Conservation (phyloP, 768 basidiomycete species). For the Pleurotus pulmonarius region DNA sequence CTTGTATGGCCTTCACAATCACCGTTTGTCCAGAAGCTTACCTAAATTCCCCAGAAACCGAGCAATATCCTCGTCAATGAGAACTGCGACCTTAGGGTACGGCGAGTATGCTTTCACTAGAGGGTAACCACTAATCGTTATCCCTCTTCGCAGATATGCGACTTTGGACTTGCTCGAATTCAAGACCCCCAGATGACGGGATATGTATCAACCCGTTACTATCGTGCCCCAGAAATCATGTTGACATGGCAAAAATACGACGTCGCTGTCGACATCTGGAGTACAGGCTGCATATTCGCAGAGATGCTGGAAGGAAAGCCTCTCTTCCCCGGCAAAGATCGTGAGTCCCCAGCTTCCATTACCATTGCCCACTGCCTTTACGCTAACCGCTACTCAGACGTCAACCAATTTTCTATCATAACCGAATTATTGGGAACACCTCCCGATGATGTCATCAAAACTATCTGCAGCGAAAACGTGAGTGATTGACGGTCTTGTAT, state of each 20-base stretch:
- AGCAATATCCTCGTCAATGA: constrained; percentile 99
- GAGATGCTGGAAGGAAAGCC: constrained; percentile 99
- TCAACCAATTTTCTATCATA: constrained; percentile 99
- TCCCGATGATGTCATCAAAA: constrained; percentile 98
- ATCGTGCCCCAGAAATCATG: constrained; percentile 99
- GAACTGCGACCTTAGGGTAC: constrained; percentile 96
- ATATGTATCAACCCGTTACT: constrained; percentile 98
- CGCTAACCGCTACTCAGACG: constrained; percentile 56
- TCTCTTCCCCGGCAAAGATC: constrained; percentile 98
- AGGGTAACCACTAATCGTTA: constrained; percentile 9
- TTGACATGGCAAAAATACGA: constrained; percentile 99
- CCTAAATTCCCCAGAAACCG: constrained; percentile 66
- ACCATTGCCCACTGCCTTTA: neutral
- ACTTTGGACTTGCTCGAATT: constrained; percentile 97
- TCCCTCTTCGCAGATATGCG: constrained; percentile 71
- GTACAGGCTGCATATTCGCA: constrained; percentile 98
- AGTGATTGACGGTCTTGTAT: constrained; percentile 19
- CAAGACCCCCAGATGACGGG: constrained; percentile 99
- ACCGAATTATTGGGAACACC: constrained; percentile 98
- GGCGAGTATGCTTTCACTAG: neutral
- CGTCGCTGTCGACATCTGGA: constrained; percentile 99
- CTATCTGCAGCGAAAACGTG: constrained; percentile 97
- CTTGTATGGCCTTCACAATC: constrained; percentile 49
- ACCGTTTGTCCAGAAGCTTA: neutral
- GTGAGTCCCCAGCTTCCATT: constrained; percentile 49